Conservation (phyloP, 2,329 filamentous ascomycete species). For the Metarhizium guizhouense region DNA sequence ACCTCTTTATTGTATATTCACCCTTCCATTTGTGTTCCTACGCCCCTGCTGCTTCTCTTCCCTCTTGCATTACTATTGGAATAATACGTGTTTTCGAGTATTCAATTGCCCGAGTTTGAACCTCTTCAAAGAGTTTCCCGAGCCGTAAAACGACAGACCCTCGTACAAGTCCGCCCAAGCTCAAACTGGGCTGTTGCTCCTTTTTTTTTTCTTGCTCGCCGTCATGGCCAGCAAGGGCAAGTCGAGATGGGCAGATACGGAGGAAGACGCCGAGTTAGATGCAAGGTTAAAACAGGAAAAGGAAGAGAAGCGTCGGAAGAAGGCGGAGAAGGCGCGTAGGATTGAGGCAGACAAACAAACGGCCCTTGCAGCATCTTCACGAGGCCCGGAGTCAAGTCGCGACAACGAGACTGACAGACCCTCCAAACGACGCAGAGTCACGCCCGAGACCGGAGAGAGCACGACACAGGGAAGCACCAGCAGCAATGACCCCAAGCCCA, state of each 20-base stretch:
- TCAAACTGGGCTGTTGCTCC: background rate
- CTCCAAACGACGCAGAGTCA: slow-evolving; percentile 53
- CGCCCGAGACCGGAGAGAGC: slow-evolving; percentile 30
- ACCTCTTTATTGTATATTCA: background rate
- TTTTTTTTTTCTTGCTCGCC: background rate
- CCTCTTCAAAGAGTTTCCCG: too few relatives aligned
- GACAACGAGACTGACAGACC: slow-evolving; percentile 33
- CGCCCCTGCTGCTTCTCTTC: background rate
- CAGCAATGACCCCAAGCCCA: slow-evolving; percentile 9
- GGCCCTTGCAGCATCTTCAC: background rate
- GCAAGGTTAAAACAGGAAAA: slow-evolving; percentile 70
- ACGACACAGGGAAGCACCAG: background rate
- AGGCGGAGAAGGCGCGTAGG: slow-evolving; percentile 70
- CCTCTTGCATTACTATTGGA: too few relatives aligned
- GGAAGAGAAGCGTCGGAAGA: slow-evolving; percentile 78
- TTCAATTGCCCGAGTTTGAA: background rate
- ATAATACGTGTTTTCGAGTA: background rate
- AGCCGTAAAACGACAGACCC: background rate
- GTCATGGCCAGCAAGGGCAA: slow-evolving; percentile 51
- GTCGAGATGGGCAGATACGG: slow-evolving; percentile 83
- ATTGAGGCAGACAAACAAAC: slow-evolving; percentile 34
- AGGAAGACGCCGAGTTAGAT: slow-evolving; percentile 68
- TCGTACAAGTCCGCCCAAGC: background rate
- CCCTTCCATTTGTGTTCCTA: background rate
- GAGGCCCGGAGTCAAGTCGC: slow-evolving; percentile 11